Conservation (phyloP, 768 basidiomycete species). For the Hericium erinaceus region DNA sequence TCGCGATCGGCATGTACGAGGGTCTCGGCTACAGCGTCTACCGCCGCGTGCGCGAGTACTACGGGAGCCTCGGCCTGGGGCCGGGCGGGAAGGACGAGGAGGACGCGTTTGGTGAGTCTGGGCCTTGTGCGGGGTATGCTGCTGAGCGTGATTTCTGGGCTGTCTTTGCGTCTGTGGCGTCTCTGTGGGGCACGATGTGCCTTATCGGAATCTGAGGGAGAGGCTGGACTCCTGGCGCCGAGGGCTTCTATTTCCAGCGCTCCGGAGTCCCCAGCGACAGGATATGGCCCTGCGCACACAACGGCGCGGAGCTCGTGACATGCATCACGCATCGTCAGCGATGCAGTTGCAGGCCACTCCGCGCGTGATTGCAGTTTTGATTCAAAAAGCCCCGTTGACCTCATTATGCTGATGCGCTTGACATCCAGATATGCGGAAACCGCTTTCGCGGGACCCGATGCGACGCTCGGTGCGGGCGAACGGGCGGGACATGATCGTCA, state of each 20-base stretch:
- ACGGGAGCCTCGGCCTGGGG: slow-evolving; percentile 66
- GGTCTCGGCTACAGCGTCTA: slow-evolving; percentile 90
- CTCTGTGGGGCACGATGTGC: no score
- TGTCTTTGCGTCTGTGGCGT: not conserved
- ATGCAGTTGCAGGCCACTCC: no score
- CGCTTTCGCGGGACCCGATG: slow-evolving; percentile 49
- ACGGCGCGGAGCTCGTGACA: no score
- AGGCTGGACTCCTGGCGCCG: not conserved
- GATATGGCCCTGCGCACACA: no score
- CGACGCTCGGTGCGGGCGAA: slow-evolving; percentile 62
- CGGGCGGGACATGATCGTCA: slow-evolving; percentile 65
- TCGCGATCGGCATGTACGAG: slow-evolving; percentile 91
- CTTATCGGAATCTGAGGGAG: not conserved
- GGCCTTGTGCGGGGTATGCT: not conserved
- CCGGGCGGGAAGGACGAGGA: slow-evolving; percentile 77
- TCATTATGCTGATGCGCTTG: no score
- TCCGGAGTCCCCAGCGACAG: no score
- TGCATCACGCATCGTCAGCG: no score
- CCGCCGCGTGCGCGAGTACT: slow-evolving; percentile 84
- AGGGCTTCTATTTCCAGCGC: no score
- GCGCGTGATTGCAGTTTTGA: no score
- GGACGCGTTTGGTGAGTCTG: slow-evolving; percentile 76
- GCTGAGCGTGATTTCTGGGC: not conserved
- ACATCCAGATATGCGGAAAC: slow-evolving; percentile 58
- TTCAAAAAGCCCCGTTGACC: no score